Percentiles rank a stretch among this genome's conserved stretches.
These are phyloP conservation scores for Podospora comata DNA, from an alignment of 495 filamentous ascomycete species.

Conservation along the genomic window DNA sequence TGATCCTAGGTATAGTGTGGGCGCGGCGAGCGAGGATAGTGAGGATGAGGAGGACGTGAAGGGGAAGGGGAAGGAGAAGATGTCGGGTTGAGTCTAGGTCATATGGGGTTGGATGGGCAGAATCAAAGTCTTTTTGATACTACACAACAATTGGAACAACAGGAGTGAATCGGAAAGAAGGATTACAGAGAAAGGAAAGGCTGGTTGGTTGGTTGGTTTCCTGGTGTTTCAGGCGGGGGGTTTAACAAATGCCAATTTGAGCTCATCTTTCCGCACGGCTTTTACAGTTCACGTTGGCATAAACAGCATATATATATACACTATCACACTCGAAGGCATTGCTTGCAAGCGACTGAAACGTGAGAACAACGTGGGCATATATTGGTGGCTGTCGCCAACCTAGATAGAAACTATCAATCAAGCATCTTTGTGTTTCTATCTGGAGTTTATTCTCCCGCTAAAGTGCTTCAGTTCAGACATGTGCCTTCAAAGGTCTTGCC, in stretches of 20 bases:
- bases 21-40: constrained; percentile 55
- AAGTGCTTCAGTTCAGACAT: too few relatives aligned
- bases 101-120: too few relatives aligned
- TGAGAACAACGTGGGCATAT: neutral
- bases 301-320: neutral
- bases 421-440: too few relatives aligned
- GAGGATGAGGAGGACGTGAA: constrained; percentile 39
- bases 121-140: neutral
- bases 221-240: neutral
- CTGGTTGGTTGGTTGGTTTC: neutral
- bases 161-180: neutral
- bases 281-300: neutral
- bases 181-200: neutral
- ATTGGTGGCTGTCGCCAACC: neutral
- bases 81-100: neutral
- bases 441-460: too few relatives aligned
- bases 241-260: neutral
- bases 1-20: constrained; percentile 54
- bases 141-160: neutral
- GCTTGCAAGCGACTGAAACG: neutral
- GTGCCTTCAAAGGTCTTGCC: too few relatives aligned
- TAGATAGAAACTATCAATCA: too few relatives aligned
- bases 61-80: constrained; percentile 16
- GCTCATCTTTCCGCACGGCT: neutral
- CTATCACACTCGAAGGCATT: neutral